phyloP scores from a whole-genome alignment of 163 green algal genomes.

The Coccomyxa subellipsoidea region DNA sequence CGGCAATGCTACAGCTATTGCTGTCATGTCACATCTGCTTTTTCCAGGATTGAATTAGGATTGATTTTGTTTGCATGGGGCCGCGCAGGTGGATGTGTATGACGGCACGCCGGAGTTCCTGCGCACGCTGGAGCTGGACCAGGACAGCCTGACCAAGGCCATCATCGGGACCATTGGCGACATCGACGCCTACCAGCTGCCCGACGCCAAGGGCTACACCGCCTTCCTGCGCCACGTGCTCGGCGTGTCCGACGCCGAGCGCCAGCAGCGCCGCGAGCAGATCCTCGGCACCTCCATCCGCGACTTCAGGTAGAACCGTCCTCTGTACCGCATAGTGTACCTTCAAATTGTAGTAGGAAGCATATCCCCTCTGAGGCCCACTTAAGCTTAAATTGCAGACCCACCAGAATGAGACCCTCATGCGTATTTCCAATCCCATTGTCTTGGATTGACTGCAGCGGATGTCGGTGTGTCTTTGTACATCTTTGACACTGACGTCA shows the following conservation, averaged over 20 bases:
- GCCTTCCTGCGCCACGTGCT: conserved; percentile 87
- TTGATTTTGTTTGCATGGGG: neutral
- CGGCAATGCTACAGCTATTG: no score
- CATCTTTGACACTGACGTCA: no score
- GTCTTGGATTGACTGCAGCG: no score
- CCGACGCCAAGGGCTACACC: conserved; percentile 90
- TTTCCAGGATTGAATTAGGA: no score
- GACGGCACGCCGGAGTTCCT: conserved; percentile 89
- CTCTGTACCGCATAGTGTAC: no score
- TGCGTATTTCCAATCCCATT: no score
- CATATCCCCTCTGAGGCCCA: no score
- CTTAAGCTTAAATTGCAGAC: no score
- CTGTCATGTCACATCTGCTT: no score
- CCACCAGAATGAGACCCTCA: no score
- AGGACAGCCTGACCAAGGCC: conserved; percentile 85
- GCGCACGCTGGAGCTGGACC: conserved; percentile 68
- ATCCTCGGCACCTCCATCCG: conserved; percentile 80
- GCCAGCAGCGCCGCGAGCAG: conserved; percentile 87
- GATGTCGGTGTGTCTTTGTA: no score
- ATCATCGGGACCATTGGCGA: conserved; percentile 97
- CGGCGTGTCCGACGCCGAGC: conserved; percentile 87
- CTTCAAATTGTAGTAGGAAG: no score
- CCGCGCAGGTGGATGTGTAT: conserved; percentile 61
- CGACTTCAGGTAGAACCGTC: conserved; percentile 63
- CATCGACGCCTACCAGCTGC: conserved; percentile 97